A percentile compares a stretch with the other conserved stretches of the same genome.
These are phyloP conservation scores for Saksenaea vasiformis DNA, from an alignment of 371 early-diverging fungal genomes.

Conservation along the genomic window DNA sequence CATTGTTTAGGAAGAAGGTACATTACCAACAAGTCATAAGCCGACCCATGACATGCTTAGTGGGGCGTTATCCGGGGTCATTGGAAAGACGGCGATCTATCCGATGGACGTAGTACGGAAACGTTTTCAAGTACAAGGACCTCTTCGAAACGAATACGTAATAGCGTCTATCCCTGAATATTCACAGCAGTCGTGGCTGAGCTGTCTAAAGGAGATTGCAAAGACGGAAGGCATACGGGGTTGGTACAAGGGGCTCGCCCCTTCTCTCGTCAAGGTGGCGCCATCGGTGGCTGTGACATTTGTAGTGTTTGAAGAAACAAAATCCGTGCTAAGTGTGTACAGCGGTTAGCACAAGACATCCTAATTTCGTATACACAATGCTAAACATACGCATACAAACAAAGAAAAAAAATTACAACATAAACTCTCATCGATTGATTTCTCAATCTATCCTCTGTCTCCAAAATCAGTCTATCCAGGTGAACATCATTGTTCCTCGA, in stretches of 20 bases:
- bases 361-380: no score
- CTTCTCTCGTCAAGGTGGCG: conserved; percentile 85
- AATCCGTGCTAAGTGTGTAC: conserved; percentile 31
- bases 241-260: conserved; percentile 86
- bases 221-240: conserved; percentile 78
- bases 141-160: conserved; percentile 51
- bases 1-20: conserved; percentile 32
- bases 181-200: conserved; percentile 46
- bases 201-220: conserved; percentile 63
- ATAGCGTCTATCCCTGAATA: conserved; percentile 54
- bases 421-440: no score
- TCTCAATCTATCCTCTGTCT: no score
- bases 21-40: conserved; percentile 29
- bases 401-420: no score
- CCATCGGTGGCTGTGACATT: conserved; percentile 89
- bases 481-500: no score
- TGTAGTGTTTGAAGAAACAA: conserved; percentile 70
- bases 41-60: conserved; percentile 68
- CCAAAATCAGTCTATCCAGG: no score
- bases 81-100: conserved; percentile 85
- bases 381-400: no score
- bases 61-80: conserved; percentile 82
- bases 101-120: conserved; percentile 90
- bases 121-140: conserved; percentile 80
- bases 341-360: no score